Base-by-base conservation (phyloP, 2,329 filamentous ascomycete genomes). In the Fusarium floridanum region DNA sequence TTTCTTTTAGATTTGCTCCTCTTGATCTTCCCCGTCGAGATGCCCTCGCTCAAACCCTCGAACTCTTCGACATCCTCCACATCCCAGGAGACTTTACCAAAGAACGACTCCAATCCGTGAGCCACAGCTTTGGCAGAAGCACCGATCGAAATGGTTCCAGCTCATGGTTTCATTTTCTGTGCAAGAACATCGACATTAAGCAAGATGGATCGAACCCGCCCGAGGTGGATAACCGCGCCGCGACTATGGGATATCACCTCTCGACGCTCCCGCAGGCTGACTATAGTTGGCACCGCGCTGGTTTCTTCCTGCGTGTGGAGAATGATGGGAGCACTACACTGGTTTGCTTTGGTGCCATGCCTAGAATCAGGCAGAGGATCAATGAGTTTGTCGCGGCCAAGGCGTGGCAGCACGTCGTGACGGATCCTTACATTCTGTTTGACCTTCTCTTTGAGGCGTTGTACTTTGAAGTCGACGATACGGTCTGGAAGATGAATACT, bases 131-230 rank as follows among this genome's bases (percentile, higher is more conserved):
- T 50, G 80, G 78, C 17, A 69, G 74, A 8, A 73, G 74, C 8
- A 80, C 74, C 16, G 77, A 78, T 39, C 59, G 36, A 3, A 43
- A 75, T 29, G 81, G 80, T 7, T 77, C 67, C 17, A 76, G 73
- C 36, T 74, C 79, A 0, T 84, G 81, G 82, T 83, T 84, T 45
- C 80, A 81, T 53, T 82, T 80, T 43, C 79, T 83, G 20, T 83
- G 77, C 71, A 83, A 84, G 71, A 80, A 79, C 64, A 76, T 81
- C 53, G 72, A 78, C 57, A 64, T 79, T 29, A 74, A 68, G 61
- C 74, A 72, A 22, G 67, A 69, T 2, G 71, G 53, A 2, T 71
- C 45, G 43, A 59, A 62, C n/a, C 48, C 66, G 1, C 78, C 79
- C 3, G 76, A 78, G 29, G 62, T 80, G 5, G 78, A 80, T 50